A percentile compares a stretch with the other conserved stretches of the same genome.
These are phyloP conservation scores for Lichtheimia ramosa DNA, from an alignment of 371 early-diverging fungal genomes.

Conservation along the genomic window DNA sequence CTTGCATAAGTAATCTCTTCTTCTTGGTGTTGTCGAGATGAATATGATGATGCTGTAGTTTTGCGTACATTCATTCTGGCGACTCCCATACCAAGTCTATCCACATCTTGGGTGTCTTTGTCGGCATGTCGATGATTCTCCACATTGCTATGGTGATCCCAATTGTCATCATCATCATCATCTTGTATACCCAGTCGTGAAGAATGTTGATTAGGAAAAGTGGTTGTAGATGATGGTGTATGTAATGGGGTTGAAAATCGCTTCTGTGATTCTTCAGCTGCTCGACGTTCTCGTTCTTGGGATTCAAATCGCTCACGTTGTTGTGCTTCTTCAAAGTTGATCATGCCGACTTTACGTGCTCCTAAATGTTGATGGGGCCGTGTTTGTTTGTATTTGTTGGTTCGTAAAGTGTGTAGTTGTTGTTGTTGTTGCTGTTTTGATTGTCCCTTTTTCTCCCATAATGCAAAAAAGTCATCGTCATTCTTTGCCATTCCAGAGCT, in stretches of 20 bases:
- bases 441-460: constrained; percentile 14
- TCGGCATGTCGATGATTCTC: no score
- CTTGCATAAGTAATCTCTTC: constrained; percentile 46
- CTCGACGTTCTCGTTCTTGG: neutral
- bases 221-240: no score
- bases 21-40: constrained; percentile 6
- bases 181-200: constrained; percentile 12
- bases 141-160: no score
- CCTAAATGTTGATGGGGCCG: constrained; percentile 7
- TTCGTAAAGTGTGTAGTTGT: neutral
- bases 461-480: constrained; percentile 20
- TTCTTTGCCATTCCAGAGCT: constrained; percentile 1
- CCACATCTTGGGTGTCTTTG: constrained; percentile 16
- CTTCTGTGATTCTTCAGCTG: neutral
- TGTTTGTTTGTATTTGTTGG: constrained; percentile 1
- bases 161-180: neutral
- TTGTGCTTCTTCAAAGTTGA: constrained; percentile 86
- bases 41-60: neutral
- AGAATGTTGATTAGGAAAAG: neutral
- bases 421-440: neutral
- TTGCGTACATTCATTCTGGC: constrained; percentile 25
- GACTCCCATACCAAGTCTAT: constrained; percentile 56
- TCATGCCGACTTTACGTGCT: constrained; percentile 16
- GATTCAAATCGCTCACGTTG: constrained; percentile 61
- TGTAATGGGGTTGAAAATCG: no score